Conservation (phyloP, 306 rosid species). For the Casuarina cunninghamiana region DNA sequence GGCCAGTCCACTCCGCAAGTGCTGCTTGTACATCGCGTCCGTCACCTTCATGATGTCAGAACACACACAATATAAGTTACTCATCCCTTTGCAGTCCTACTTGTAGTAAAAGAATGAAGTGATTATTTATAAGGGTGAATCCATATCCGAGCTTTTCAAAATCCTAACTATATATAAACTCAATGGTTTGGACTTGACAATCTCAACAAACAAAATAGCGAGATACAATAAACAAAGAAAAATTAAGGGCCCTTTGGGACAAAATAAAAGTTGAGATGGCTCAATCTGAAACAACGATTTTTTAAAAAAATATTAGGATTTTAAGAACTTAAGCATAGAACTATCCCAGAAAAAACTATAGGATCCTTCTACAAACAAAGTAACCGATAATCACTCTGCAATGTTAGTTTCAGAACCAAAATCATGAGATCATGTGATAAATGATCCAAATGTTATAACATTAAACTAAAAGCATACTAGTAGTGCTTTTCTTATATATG, state of each 20-base stretch:
- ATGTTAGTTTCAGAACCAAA: not conserved
- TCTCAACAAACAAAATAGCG: too few species aligned
- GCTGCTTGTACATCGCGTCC: slow-evolving; percentile 73
- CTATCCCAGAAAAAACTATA: not conserved
- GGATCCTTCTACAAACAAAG: not conserved
- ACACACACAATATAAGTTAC: slow-evolving; percentile 7
- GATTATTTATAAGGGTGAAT: not conserved
- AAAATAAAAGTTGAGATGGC: too few species aligned
- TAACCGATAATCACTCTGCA: not conserved
- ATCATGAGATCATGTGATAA: not conserved
- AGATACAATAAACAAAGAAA: too few species aligned
- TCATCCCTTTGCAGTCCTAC: not conserved
- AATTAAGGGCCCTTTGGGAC: too few species aligned
- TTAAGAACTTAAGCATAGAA: not conserved
- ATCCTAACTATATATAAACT: not conserved
- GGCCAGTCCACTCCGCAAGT: slow-evolving; percentile 68
- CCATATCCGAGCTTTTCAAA: not conserved
- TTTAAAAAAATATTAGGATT: not conserved
- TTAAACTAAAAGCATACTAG: not conserved
- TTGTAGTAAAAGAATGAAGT: not conserved
- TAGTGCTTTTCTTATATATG: not conserved
- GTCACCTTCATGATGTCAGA: slow-evolving; percentile 60
- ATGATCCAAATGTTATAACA: too few species aligned
- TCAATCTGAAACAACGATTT: too few species aligned
- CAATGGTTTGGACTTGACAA: too few species aligned